Evolutionary conservation across 2,329 filamentous ascomycete species (phyloP).

Genomic region (Davidsoniella neocaledoniae): DNA sequence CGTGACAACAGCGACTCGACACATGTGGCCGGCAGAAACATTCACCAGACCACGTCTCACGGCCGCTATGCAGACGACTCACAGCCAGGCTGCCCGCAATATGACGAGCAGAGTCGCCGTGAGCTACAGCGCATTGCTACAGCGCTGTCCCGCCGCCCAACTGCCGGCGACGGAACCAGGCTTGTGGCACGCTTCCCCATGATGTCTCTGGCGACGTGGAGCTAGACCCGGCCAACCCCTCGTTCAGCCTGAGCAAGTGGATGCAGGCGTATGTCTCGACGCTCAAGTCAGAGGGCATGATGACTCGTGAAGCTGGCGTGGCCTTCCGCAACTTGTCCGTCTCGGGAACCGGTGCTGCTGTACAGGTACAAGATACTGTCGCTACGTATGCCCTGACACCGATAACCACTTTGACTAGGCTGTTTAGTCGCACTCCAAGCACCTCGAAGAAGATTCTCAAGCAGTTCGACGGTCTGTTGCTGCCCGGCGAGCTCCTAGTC

Average conservation of each 20-base stretch:
- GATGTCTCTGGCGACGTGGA: constrained; percentile 17
- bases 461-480: constrained; percentile 46
- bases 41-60: not conserved
- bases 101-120: constrained; percentile 18
- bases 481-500: constrained; percentile 48
- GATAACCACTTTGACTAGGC: constrained; percentile 25
- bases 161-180: not conserved
- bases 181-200: too few relatives aligned
- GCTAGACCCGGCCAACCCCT: constrained; percentile 22
- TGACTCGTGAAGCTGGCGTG: constrained; percentile 37
- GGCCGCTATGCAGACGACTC: constrained; percentile 1
- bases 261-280: constrained; percentile 22
- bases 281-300: constrained; percentile 38
- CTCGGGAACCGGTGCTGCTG: constrained; percentile 45
- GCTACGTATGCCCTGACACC: constrained; percentile 40
- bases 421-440: constrained; percentile 22
- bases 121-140: constrained; percentile 26
- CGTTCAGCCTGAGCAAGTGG: constrained; percentile 28
- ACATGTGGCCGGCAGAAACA: not conserved
- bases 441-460: constrained; percentile 41
- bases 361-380: constrained; percentile 55
- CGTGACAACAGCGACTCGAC: constrained; percentile 2
- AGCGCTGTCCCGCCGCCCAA: constrained; percentile 22
- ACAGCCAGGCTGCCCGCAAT: constrained; percentile 7
- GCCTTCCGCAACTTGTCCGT: constrained; percentile 50